Percentiles rank a stretch among this genome's conserved stretches.
Conservation (phyloP, 202 grass and related monocot species). For the Panicum virgatum region DNA sequence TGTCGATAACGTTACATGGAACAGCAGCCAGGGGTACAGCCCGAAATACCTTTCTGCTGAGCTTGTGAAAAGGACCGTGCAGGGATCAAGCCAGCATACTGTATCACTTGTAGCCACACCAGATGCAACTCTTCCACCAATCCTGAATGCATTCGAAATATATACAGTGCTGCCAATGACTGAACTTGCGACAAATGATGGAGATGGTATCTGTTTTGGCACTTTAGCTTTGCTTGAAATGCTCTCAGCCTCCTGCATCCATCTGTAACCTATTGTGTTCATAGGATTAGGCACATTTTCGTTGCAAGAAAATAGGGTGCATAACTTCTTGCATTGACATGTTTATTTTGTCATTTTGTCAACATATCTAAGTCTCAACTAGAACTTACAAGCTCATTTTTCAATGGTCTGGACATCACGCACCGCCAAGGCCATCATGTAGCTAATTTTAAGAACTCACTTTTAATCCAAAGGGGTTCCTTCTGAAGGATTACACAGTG, state of each 20-base stretch:
- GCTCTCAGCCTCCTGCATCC: neutral
- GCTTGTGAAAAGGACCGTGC: neutral
- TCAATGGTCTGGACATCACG: neutral
- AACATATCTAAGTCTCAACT: neutral
- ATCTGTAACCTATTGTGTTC: neutral
- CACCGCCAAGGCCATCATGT: slow-evolving; percentile 35
- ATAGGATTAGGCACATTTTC: neutral
- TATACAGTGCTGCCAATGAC: slow-evolving; percentile 34
- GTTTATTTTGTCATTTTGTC: neutral
- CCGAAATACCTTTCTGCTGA: slow-evolving; percentile 25
- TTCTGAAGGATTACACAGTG: neutral
- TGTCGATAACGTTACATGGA: slow-evolving; percentile 14
- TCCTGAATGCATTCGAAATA: slow-evolving; percentile 66
- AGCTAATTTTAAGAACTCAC: neutral
- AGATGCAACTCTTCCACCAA: slow-evolving; percentile 51
- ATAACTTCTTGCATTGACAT: neutral
- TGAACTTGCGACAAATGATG: slow-evolving; percentile 30
- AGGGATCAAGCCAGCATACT: neutral
- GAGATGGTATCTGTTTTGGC: slow-evolving; percentile 46
- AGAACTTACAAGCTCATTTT: neutral
- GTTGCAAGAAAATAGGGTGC: neutral
- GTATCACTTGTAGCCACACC: slow-evolving; percentile 35
- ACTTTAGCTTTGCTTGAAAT: neutral
- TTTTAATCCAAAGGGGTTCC: neutral
- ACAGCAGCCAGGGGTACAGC: neutral